Percentiles rank a stretch among this genome's conserved stretches.
Evolutionary conservation across 768 basidiomycete species (phyloP).

Genomic region (Neoboletus brunneissimus): DNA sequence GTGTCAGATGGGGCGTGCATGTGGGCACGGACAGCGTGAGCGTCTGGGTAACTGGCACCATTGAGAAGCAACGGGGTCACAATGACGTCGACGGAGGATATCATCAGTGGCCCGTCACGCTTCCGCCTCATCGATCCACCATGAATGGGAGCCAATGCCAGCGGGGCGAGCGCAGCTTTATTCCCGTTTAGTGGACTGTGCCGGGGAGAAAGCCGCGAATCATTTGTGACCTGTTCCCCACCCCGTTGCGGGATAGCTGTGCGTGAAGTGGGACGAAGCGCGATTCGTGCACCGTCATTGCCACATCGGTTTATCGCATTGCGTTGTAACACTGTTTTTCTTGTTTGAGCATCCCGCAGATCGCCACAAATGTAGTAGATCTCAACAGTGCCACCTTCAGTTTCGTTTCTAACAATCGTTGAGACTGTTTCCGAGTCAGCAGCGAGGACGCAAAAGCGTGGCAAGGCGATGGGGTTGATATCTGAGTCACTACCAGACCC

Average conservation of each 20-base stretch:
- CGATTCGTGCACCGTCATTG: slow-evolving; percentile 59
- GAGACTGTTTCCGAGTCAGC: slow-evolving; percentile 61
- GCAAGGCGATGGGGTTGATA: slow-evolving; percentile 55
- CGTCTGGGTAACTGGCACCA: slow-evolving; percentile 32
- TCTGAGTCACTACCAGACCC: slow-evolving; percentile 33
- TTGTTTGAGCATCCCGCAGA: slow-evolving; percentile 56
- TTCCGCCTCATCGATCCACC: slow-evolving; percentile 38
- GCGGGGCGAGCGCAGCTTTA: slow-evolving; percentile 11
- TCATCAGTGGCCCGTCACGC: slow-evolving; percentile 57
- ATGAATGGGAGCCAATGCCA: slow-evolving; percentile 16
- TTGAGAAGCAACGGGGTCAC: slow-evolving; percentile 49
- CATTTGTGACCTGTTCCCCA: slow-evolving; percentile 22
- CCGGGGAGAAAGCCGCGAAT: slow-evolving; percentile 18
- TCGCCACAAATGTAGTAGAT: slow-evolving; percentile 60
- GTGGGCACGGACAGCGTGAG: slow-evolving; percentile 58
- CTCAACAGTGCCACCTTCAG: slow-evolving; percentile 51
- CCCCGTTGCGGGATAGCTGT: slow-evolving; percentile 19
- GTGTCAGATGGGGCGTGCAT: slow-evolving; percentile 55
- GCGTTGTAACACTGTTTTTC: slow-evolving; percentile 61
- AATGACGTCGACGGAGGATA: slow-evolving; percentile 52
- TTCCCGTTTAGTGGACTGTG: slow-evolving; percentile 22
- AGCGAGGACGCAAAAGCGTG: slow-evolving; percentile 66
- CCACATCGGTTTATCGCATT: slow-evolving; percentile 59
- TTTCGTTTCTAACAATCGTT: slow-evolving; percentile 59
- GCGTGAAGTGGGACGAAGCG: slow-evolving; percentile 41